phyloP scores from a whole-genome alignment of 768 basidiomycete species.

The Exsudoporus frostii region DNA sequence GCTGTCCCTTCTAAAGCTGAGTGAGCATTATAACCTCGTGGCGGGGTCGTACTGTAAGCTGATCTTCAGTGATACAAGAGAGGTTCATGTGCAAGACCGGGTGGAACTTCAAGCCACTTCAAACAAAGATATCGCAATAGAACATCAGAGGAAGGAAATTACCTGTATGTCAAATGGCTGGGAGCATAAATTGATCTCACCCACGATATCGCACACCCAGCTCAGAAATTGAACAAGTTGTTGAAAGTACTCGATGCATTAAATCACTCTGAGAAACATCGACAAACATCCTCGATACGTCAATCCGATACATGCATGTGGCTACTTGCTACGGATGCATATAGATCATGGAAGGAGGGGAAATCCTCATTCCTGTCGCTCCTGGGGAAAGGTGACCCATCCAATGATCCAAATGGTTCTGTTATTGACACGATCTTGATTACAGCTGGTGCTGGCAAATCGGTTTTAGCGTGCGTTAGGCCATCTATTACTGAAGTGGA shows the following conservation, averaged over 20 bases:
- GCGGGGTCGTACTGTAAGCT: background rate
- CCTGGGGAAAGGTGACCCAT: constrained; percentile 14
- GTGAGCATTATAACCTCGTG: background rate
- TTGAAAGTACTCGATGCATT: background rate
- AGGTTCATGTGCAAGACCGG: background rate
- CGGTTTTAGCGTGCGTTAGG: background rate
- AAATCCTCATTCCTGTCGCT: constrained; percentile 11
- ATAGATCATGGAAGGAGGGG: constrained; percentile 7
- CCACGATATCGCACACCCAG: background rate
- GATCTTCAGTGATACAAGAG: background rate
- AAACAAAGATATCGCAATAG: background rate
- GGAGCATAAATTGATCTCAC: background rate
- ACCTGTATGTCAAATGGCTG: constrained; percentile 3
- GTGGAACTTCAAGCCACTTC: background rate
- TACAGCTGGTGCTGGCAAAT: constrained; percentile 1
- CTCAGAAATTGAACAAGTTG: background rate
- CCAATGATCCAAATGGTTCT: background rate
- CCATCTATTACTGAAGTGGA: too few relatives aligned
- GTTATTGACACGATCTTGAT: background rate
- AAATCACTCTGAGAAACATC: background rate
- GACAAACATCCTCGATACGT: background rate
- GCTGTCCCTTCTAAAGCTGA: background rate
- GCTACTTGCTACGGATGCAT: constrained; percentile 1
- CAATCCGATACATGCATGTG: constrained; percentile 14
- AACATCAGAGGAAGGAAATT: background rate